Percentiles rank a stretch among this genome's conserved stretches.
Conservation (phyloP, 495 filamentous ascomycete species). For the Lophiotrema nucula region DNA sequence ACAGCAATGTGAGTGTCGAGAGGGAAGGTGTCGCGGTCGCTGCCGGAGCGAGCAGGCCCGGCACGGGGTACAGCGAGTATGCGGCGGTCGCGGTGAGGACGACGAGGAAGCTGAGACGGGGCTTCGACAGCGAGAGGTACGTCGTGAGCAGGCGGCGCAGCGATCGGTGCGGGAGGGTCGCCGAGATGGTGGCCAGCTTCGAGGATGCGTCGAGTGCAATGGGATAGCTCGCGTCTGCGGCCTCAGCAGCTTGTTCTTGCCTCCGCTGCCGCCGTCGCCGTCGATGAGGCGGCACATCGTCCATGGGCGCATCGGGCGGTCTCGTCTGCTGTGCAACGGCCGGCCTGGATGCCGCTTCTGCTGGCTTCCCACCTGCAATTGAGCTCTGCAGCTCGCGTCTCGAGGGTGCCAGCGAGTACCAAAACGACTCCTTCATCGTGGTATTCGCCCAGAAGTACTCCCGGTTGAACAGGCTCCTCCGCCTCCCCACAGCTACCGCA, state of each 20-base stretch:
- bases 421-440: slow-evolving; percentile 21
- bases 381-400: slow-evolving; percentile 27
- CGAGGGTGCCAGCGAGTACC: slow-evolving; percentile 6
- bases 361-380: background rate
- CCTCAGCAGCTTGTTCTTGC: slow-evolving; percentile 17
- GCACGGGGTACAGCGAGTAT: slow-evolving; percentile 89
- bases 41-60: slow-evolving; percentile 67
- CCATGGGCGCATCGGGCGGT: background rate
- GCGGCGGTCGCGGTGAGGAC: slow-evolving; percentile 87
- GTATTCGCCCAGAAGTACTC: slow-evolving; percentile 38
- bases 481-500: slow-evolving; percentile 20
- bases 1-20: slow-evolving; percentile 83
- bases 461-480: slow-evolving; percentile 26
- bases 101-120: slow-evolving; percentile 86
- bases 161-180: slow-evolving; percentile 64
- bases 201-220: slow-evolving; percentile 84
- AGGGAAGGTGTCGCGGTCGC: slow-evolving; percentile 77
- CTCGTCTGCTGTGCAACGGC: background rate
- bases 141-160: slow-evolving; percentile 75
- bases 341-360: background rate
- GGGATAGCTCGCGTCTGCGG: slow-evolving; percentile 28
- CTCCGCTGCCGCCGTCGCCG: slow-evolving; percentile 38
- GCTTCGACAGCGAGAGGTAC: slow-evolving; percentile 89
- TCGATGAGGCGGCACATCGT: slow-evolving; percentile 40
- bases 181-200: slow-evolving; percentile 69